These are phyloP conservation scores for Emmonsiellopsis sp. DNA, from an alignment of 2,329 filamentous ascomycete species.

Conservation along the genomic window DNA sequence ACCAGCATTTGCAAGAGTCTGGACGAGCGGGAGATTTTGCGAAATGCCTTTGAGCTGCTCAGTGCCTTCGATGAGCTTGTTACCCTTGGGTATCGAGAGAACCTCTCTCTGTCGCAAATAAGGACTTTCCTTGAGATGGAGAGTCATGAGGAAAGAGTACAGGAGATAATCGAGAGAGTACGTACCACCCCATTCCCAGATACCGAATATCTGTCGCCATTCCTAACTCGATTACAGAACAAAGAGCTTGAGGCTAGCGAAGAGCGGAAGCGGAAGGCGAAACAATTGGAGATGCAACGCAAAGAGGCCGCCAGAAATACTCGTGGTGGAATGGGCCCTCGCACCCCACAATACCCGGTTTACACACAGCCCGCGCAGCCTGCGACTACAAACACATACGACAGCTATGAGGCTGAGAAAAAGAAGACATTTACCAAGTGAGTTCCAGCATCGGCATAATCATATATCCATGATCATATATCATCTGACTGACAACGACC, in stretches of 20 bases:
- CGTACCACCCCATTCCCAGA: constrained; percentile 16
- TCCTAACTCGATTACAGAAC: constrained; percentile 52
- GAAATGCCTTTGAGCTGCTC: constrained; percentile 91
- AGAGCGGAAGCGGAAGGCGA: constrained; percentile 96
- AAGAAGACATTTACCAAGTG: constrained; percentile 82
- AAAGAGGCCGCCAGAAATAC: constrained; percentile 83
- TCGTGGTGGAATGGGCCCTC: constrained; percentile 52
- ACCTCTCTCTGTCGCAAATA: constrained; percentile 92
- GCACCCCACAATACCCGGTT: constrained; percentile 75
- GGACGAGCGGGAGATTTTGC: constrained; percentile 89
- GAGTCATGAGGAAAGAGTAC: constrained; percentile 95
- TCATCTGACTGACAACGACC: constrained; percentile 3
- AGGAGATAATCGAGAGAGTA: constrained; percentile 92
- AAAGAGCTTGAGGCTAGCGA: constrained; percentile 98
- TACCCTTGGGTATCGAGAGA: constrained; percentile 90
- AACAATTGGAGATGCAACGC: constrained; percentile 96
- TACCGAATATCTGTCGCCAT: constrained; percentile 15
- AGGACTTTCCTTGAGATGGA: constrained; percentile 99
- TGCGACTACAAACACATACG: constrained; percentile 70
- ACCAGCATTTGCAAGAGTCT: constrained; percentile 92
- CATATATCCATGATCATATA: neutral
- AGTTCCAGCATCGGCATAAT: constrained; percentile 18
- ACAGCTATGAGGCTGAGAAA: constrained; percentile 94
- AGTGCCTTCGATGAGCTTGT: constrained; percentile 97
- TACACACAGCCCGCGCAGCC: constrained; percentile 75